Evolutionary conservation across 257 asterid genomes (phyloP).

Genomic region (Rauvolfia tetraphylla): DNA sequence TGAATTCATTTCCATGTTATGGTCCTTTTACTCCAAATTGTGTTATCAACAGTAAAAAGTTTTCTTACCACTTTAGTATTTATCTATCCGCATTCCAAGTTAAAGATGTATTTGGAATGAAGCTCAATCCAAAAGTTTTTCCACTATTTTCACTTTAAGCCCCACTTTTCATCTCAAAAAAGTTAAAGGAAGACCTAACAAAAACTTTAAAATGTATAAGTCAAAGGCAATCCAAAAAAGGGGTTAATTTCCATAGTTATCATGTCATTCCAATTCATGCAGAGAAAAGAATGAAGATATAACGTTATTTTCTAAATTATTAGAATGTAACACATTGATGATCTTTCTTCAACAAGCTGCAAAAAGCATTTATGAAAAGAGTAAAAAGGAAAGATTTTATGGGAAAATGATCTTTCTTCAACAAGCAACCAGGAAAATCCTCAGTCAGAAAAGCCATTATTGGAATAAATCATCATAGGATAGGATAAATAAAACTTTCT

Average conservation of each 20-base stretch:
- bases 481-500: background rate
- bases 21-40: background rate
- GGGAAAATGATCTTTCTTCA: too few relatives aligned
- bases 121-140: too few relatives aligned
- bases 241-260: background rate
- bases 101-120: too few relatives aligned
- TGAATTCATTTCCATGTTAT: background rate
- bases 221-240: too few relatives aligned
- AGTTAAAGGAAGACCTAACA: too few relatives aligned
- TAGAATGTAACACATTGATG: too few relatives aligned
- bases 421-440: background rate
- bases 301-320: too few relatives aligned
- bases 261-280: background rate
- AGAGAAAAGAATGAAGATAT: background rate
- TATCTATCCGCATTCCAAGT: background rate
- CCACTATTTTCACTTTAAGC: too few relatives aligned
- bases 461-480: background rate
- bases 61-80: background rate
- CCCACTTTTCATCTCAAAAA: too few relatives aligned
- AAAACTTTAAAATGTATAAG: too few relatives aligned
- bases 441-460: background rate
- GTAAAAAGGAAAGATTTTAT: too few relatives aligned
- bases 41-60: background rate
- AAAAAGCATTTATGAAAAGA: background rate
- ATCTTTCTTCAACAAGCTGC: background rate